A percentile compares a stretch with the other conserved stretches of the same genome.
Evolutionary conservation across 805 yeast species (phyloP).

Genomic region (Torulaspora delbrueckii): DNA sequence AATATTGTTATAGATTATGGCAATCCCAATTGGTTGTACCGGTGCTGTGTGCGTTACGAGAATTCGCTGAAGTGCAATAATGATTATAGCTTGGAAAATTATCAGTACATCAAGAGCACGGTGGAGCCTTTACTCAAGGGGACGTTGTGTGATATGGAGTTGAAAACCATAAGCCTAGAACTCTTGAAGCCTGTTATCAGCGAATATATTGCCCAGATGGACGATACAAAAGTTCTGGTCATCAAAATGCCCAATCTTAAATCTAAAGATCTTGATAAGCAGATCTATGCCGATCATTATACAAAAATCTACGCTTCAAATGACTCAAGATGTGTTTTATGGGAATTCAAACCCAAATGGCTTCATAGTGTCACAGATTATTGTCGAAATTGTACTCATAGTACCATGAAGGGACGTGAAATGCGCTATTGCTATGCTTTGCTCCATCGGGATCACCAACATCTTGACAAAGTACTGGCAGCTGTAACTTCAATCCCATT

Average conservation of each 20-base stretch:
- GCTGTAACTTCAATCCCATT: conserved; percentile 10
- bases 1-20: conserved; percentile 23
- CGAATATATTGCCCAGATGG: conserved; percentile 6
- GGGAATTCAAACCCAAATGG: conserved; percentile 37
- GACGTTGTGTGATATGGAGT: conserved; percentile 15
- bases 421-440: conserved; percentile 24
- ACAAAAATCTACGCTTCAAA: conserved; percentile 18
- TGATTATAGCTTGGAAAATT: conserved; percentile 20
- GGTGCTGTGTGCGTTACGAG: conserved; percentile 25
- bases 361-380: conserved; percentile 14
- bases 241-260: conserved; percentile 23
- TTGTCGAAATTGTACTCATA: conserved; percentile 34
- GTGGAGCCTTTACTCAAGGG: conserved; percentile 16
- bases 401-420: conserved; percentile 18
- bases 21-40: conserved; percentile 15
- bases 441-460: conserved; percentile 12
- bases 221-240: conserved; percentile 12
- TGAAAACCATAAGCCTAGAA: conserved; percentile 5
- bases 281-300: conserved; percentile 23
- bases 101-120: conserved; percentile 11
- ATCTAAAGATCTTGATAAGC: background rate
- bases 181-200: conserved; percentile 2
- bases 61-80: conserved; percentile 21
- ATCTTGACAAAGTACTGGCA: conserved; percentile 12
- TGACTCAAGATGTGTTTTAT: conserved; percentile 2